Conservation (phyloP, 352 stramenopile species). For the Elongisporangium undulatum region DNA sequence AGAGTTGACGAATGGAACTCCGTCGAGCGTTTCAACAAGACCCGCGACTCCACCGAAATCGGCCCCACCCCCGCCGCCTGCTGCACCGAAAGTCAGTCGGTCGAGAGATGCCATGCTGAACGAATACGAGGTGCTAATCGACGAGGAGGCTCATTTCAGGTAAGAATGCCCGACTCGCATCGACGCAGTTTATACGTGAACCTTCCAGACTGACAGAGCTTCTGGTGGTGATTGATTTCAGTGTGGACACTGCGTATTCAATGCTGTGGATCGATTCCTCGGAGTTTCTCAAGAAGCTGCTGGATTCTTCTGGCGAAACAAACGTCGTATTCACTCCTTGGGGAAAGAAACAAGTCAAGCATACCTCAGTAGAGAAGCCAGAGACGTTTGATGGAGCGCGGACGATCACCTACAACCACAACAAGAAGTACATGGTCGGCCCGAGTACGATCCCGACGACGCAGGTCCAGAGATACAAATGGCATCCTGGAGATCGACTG, state of each 20-base stretch:
- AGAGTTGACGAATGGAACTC: slow-evolving; percentile 6
- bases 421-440: slow-evolving; percentile 89
- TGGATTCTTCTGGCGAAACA: slow-evolving; percentile 47
- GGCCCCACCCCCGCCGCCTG: slow-evolving; percentile 6
- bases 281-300: slow-evolving; percentile 36
- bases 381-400: slow-evolving; percentile 66
- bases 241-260: slow-evolving; percentile 56
- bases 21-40: slow-evolving; percentile 4
- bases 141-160: slow-evolving; percentile 70
- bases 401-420: slow-evolving; percentile 60
- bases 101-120: slow-evolving; percentile 40
- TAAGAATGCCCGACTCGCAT: slow-evolving; percentile 16
- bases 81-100: not conserved
- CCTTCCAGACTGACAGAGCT: not conserved
- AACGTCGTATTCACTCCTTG: slow-evolving; percentile 53
- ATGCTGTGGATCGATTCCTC: slow-evolving; percentile 62
- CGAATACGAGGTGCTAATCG: slow-evolving; percentile 72
- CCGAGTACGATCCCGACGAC: slow-evolving; percentile 71
- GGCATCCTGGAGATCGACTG: slow-evolving; percentile 34
- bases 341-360: slow-evolving; percentile 31
- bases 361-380: slow-evolving; percentile 46
- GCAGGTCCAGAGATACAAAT: slow-evolving; percentile 68
- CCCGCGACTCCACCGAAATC: slow-evolving; percentile 5
- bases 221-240: slow-evolving; percentile 15
- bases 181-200: too few relatives aligned